Conservation (phyloP, 306 rosid species). For the Lotus japonicus region DNA sequence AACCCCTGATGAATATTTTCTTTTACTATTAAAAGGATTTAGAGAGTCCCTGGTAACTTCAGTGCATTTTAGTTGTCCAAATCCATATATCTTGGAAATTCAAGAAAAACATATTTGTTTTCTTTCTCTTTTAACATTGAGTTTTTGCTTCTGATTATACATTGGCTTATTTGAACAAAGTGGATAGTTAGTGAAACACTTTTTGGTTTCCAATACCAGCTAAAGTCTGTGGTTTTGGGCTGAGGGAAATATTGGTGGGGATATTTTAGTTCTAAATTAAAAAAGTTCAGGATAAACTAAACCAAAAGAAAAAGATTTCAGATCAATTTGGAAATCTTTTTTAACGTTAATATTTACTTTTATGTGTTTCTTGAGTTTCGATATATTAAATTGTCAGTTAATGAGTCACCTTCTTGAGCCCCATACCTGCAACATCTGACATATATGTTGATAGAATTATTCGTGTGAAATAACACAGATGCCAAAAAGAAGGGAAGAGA, state of each 20-base stretch:
- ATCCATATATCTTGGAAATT: too few species aligned
- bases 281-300: neutral
- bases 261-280: neutral
- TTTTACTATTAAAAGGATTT: too few species aligned
- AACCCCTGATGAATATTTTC: too few species aligned
- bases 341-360: neutral
- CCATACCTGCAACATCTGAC: neutral
- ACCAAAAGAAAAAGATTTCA: neutral
- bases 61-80: neutral
- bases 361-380: neutral
- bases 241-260: neutral
- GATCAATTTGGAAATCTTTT: neutral
- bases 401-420: neutral
- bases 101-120: neutral
- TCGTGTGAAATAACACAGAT: neutral
- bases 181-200: constrained; percentile 1
- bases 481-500: neutral
- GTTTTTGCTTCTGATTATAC: neutral
- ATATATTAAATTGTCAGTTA: neutral
- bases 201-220: neutral
- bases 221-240: neutral
- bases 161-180: neutral
- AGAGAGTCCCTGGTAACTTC: too few species aligned
- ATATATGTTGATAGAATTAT: neutral
- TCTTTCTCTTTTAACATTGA: neutral